Base-by-base conservation (phyloP, 331 rosid species). In the Malus hybrid region DNA sequence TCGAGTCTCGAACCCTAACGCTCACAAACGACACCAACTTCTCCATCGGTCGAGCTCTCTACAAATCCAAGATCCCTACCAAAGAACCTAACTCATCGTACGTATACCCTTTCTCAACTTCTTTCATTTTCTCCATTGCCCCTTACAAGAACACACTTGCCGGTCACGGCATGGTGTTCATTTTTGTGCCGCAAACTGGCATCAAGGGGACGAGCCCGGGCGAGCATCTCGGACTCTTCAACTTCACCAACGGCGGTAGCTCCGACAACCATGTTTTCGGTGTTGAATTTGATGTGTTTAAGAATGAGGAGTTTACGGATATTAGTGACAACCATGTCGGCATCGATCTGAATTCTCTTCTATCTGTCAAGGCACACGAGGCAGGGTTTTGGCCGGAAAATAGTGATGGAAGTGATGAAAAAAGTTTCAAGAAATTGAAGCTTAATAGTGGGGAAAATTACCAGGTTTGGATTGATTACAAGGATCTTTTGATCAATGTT, bases 401-500 rank as follows among this genome's bases (percentile, higher is more conserved):
- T 44, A 72, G 74, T 1, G 60, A 34, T n/a, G 73, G 73, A 19
- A 76, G 70, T 7, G 78, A 72, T 22, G 77, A 61, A 6, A 16
- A 46, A 36, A 16, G 73, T 13, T 89, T 93, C 71, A 13, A 87
- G 84, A 70, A 79, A 24, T 73, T 91, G 88, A 33, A 10, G 73
- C 88, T 91, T 11, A 91, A 91, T 74, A 73, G 30, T 62, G 97
- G 96, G 3, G 89, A 85, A 30, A 93, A 85, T 78, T 93, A 88
- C 71, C 97, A 91, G 62, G 97, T 84, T 82, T 93, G 98, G 97
- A 84, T 93, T 71, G 97, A 93, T 26, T 93, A 86, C 66, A 68
- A 46, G 50, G 89, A 88, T 82, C 82, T 87, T 58, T 58, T 76
- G 48, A 48, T 91, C 32, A 93, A 83, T 74, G 87, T 93, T 68